A percentile compares a stretch with the other conserved stretches of the same genome.
These are phyloP conservation scores for Pseudogymnoascus sp. DNA, from an alignment of 2,329 filamentous ascomycete genomes.

Conservation along the genomic window DNA sequence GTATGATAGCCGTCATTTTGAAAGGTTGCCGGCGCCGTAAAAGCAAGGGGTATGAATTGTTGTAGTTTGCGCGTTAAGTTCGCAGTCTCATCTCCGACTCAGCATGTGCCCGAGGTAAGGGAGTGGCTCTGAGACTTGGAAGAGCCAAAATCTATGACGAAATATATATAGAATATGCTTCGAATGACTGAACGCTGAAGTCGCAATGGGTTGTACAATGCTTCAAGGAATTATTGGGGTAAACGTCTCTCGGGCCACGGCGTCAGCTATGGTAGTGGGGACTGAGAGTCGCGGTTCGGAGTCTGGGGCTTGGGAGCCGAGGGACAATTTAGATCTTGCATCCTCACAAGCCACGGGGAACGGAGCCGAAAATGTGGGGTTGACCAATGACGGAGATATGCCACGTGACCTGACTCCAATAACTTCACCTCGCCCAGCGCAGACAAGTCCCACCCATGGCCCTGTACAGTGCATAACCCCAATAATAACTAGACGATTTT, in stretches of 20 bases:
- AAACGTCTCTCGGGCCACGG: background rate
- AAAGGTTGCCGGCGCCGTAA: slow-evolving; percentile 7
- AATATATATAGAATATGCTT: slow-evolving; percentile 2
- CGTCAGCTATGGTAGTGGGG: slow-evolving; percentile 7
- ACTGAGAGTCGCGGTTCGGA: slow-evolving; percentile 4
- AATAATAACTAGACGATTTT: background rate
- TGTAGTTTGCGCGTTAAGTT: slow-evolving; percentile 1
- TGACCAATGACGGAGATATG: background rate
- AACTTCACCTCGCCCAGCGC: background rate
- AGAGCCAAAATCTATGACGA: background rate
- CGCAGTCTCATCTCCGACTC: background rate
- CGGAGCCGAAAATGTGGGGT: slow-evolving; percentile 1
- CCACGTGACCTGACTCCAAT: background rate
- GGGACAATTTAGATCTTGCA: slow-evolving; percentile 1
- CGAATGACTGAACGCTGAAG: background rate
- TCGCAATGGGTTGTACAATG: background rate
- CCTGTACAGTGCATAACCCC: background rate
- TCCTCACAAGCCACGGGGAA: slow-evolving; percentile 1
- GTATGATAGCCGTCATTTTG: background rate
- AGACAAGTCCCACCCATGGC: background rate
- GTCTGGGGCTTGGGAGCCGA: slow-evolving; percentile 6
- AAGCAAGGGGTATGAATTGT: background rate
- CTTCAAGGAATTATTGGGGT: background rate
- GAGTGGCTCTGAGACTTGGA: background rate
- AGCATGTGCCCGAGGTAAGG: slow-evolving; percentile 6